Base-by-base conservation (phyloP, 2,329 filamentous ascomycete species). In the Dactylellina cionopaga region DNA sequence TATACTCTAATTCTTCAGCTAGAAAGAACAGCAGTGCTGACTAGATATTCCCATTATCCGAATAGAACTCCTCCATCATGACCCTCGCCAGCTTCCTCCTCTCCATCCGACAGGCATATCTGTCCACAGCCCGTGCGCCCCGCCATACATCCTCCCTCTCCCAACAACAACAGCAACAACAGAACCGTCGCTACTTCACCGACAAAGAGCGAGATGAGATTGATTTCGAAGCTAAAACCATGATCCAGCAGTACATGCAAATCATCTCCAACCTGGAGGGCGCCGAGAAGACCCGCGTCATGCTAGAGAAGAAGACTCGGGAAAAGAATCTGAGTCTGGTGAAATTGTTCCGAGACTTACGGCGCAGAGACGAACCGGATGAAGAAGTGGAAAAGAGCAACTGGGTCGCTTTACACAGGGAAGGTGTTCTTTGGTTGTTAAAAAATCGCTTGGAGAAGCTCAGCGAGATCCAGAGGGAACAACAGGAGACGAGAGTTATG, bases 401-500 rank as follows among this genome's bases (percentile, higher is more conserved):
- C 74, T 87, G 87, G 39, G 81, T 90, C 5, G 88, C 86, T 54
- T 85, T 87, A 52, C 90, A 96, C 76, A 84, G 93, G 56, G 93
- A 96, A 77, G 89, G 89, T 74, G 88, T 99, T 46, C 82, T 98
- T 9, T 94, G 90, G 89, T 93, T 90, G 76, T 79, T 99, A 77
- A 85, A 91, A 74, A 85, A 89, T 78, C 85, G 88, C 77, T 81
- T 98, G 74, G 90, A 95, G 81, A 85, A 87, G 75, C 92, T 90
- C 64, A 90, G 90, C 41, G 85, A 87, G 77, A 88, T 90, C 74
- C 94, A 98, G 83, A 88, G 92, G 77, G 86, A 86, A 54, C 97
- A 98, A 92, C 96, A 98, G 85, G 93, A 96, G 82, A 90, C 91
- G 78, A 83, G 95, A 76, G 83, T 98, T 76, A 88, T 88, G 78